Conservation (phyloP, 2,329 filamentous ascomycete species). For the Cercospora sp. region DNA sequence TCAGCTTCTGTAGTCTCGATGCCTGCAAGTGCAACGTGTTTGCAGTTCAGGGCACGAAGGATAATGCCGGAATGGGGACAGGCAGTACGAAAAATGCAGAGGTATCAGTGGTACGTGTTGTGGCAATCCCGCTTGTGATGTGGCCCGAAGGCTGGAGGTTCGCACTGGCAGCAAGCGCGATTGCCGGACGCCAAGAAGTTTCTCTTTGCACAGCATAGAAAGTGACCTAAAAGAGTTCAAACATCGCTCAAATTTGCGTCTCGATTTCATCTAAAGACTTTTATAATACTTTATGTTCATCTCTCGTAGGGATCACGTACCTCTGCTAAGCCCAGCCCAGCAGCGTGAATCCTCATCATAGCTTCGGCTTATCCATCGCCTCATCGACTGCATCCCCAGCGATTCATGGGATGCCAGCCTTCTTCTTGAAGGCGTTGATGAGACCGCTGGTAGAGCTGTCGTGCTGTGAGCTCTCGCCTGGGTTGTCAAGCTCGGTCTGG, state of each 20-base stretch:
- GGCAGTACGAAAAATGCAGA: neutral
- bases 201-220: neutral
- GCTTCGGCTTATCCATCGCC: slow-evolving; percentile 8
- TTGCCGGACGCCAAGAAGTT: neutral
- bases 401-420: slow-evolving; percentile 42
- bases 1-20: no score
- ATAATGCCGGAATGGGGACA: no score
- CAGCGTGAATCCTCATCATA: slow-evolving; percentile 13
- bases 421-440: slow-evolving; percentile 89
- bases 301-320: slow-evolving; percentile 13
- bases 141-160: no score
- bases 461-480: slow-evolving; percentile 70
- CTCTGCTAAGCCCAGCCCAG: slow-evolving; percentile 9
- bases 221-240: neutral
- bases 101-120: neutral
- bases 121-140: neutral
- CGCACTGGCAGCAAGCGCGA: no score
- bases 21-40: no score
- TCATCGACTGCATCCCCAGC: neutral
- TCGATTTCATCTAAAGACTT: slow-evolving; percentile 15
- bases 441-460: slow-evolving; percentile 86
- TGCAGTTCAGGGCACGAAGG: no score
- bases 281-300: slow-evolving; percentile 12
- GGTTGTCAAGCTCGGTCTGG: slow-evolving; percentile 72
- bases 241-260: neutral